Base-by-base conservation (phyloP, 345 rosid species). In the Erysimum cheiranthoides region DNA sequence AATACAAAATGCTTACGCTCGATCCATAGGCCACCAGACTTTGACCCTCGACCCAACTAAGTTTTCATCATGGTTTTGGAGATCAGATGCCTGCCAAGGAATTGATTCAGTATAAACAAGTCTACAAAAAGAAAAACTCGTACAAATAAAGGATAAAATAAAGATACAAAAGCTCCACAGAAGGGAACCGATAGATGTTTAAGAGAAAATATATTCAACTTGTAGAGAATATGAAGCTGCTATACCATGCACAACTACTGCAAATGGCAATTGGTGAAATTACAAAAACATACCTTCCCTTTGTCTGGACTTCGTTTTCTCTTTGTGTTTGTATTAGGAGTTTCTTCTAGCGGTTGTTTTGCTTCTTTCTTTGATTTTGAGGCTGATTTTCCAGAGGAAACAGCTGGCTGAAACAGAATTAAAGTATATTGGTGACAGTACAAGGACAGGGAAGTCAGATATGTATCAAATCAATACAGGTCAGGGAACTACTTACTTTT, bases 11-110 rank as follows among this genome's bases (percentile, higher is more conserved):
- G 43, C 76, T 84, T 79, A 96, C 99, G 17, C 40, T 8, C 52
- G 70, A 86, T 96, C 99, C 17, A 66, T 34, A n/a, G 99, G 98
- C 99, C 99, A 96, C 93, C 95, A 96, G 50, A 96, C 91, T 82
- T 83, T 86, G 72, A 96, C 79, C 84, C 79, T 93, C 12, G 82
- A 61, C 46, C 98, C 99, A 79, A 93, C 87, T 72, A 93, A 71
- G 62, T 72, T 82, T 52, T 81, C 87, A 43, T 76, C 90, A 76
- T 52, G 68, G 43, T 60, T 86, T 75, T 72, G 65, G 49, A 62
- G 60, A 76, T 76, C 86, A 82, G 97, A 74, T 53, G 76, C 86
- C 97, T 92, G 86, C 47, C 39, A 84, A 51, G 63, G 27, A 84
- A 75, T 51, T 46, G 49, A 6, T 60, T 42, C 47, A 73, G 61